Percentiles rank a stretch among this genome's conserved stretches.
Conservation (phyloP, 495 filamentous ascomycete species). For the Penicilliopsis zonata region DNA sequence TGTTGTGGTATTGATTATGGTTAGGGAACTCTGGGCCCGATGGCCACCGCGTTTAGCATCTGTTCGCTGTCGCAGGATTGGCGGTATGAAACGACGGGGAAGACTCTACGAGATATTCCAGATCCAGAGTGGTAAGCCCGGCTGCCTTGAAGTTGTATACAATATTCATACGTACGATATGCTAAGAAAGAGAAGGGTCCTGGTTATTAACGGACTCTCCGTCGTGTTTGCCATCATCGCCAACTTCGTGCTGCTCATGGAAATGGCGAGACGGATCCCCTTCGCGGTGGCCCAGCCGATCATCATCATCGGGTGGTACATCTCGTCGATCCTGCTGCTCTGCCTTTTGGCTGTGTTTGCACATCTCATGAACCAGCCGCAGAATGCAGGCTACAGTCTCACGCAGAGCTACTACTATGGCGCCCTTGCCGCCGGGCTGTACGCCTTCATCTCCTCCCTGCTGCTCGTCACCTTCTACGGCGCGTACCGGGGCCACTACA, state of each 20-base stretch:
- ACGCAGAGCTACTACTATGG: conserved; percentile 69
- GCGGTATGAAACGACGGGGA: conserved; percentile 45
- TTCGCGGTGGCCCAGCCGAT: conserved; percentile 52
- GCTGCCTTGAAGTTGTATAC: too few species aligned
- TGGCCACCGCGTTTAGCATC: conserved; percentile 72
- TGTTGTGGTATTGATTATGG: conserved; percentile 1
- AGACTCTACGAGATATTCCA: conserved; percentile 36
- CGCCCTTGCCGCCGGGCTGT: conserved; percentile 59
- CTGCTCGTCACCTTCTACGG: conserved; percentile 57
- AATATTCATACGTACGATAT: too few species aligned
- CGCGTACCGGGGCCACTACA: conserved; percentile 49
- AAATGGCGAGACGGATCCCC: conserved; percentile 54
- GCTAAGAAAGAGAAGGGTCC: conserved; percentile 48
- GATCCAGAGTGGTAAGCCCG: conserved; percentile 69
- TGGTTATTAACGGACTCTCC: conserved; percentile 62
- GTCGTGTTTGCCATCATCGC: conserved; percentile 56
- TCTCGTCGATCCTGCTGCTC: conserved; percentile 55
- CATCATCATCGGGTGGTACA: conserved; percentile 51
- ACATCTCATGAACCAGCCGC: conserved; percentile 8
- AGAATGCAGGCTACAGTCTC: conserved; percentile 3
- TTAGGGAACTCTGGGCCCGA: conserved; percentile 67
- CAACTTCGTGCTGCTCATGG: conserved; percentile 61
- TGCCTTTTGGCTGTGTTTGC: conserved; percentile 41
- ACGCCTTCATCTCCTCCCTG: conserved; percentile 58
- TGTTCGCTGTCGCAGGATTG: conserved; percentile 64